These are phyloP conservation scores for Lactarius indigo DNA, from an alignment of 768 basidiomycete species.

Conservation along the genomic window DNA sequence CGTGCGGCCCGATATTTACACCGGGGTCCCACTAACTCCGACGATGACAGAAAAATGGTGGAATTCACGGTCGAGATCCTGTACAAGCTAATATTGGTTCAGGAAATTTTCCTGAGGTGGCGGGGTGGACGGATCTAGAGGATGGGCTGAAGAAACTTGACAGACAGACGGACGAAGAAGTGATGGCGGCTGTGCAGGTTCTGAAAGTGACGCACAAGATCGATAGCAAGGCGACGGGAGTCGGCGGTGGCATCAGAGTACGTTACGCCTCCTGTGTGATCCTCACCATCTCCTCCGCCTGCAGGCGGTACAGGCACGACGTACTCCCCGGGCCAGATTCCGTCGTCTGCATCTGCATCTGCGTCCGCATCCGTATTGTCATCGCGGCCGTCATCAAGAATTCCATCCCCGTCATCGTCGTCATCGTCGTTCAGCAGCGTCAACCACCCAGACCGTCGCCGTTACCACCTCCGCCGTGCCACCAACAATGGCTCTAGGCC, in stretches of 20 bases:
- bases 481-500: not conserved
- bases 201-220: too few relatives aligned
- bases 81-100: not conserved
- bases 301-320: not conserved
- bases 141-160: not conserved
- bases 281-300: not conserved
- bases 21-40: not conserved
- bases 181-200: not conserved
- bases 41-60: too few relatives aligned
- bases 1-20: too few relatives aligned
- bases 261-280: constrained; percentile 14
- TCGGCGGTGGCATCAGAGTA: not conserved
- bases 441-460: not conserved
- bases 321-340: constrained; percentile 11
- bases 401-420: not conserved
- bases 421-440: not conserved
- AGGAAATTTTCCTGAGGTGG: not conserved
- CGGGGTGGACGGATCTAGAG: not conserved
- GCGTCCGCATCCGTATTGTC: not conserved
- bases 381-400: not conserved
- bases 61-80: not conserved
- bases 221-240: too few relatives aligned
- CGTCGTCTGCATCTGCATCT: not conserved
- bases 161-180: not conserved
- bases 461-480: not conserved